phyloP scores from a whole-genome alignment of 2,329 filamentous ascomycete species.

The Talaromyces sp. region DNA sequence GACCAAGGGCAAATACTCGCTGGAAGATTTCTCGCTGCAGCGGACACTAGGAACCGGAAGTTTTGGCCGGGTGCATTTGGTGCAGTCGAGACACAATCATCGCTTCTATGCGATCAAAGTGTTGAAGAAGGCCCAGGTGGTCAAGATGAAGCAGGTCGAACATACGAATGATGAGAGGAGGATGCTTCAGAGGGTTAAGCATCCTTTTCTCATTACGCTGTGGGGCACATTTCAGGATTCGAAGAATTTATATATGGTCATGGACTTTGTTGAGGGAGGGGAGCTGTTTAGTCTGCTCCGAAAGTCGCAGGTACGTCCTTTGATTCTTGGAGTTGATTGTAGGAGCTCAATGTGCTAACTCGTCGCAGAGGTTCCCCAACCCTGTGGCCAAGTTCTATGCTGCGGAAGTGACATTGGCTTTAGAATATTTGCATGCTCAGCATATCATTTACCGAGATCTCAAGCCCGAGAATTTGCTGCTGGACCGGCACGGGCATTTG shows the following conservation, averaged over 20 bases:
- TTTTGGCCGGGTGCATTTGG: slow-evolving; percentile 92
- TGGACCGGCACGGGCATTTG: slow-evolving; percentile 88
- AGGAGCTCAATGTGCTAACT: slow-evolving; percentile 10
- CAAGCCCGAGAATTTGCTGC: slow-evolving; percentile 88
- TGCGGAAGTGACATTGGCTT: slow-evolving; percentile 88
- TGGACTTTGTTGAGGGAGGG: slow-evolving; percentile 99
- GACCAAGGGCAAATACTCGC: slow-evolving; percentile 76
- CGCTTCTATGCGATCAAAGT: slow-evolving; percentile 98
- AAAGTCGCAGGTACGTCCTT: slow-evolving; percentile 87
- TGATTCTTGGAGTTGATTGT: neutral
- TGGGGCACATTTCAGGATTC: slow-evolving; percentile 98
- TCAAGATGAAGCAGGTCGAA: slow-evolving; percentile 99
- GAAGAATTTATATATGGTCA: slow-evolving; percentile 98
- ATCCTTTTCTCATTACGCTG: slow-evolving; percentile 93
- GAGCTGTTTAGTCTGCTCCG: slow-evolving; percentile 92
- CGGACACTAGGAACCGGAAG: slow-evolving; percentile 93
- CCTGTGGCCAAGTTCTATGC: slow-evolving; percentile 99
- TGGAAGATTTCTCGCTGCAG: slow-evolving; percentile 83
- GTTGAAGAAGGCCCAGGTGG: slow-evolving; percentile 94
- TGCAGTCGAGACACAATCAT: slow-evolving; percentile 97
- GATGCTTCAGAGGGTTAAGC: slow-evolving; percentile 95
- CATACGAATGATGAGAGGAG: slow-evolving; percentile 96
- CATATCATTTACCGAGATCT: slow-evolving; percentile 98
- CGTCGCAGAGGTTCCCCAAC: slow-evolving; percentile 82
- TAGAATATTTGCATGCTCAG: slow-evolving; percentile 91